Conservation (phyloP, 371 early-diverging fungal genomes). For the Mucor irregularis region DNA sequence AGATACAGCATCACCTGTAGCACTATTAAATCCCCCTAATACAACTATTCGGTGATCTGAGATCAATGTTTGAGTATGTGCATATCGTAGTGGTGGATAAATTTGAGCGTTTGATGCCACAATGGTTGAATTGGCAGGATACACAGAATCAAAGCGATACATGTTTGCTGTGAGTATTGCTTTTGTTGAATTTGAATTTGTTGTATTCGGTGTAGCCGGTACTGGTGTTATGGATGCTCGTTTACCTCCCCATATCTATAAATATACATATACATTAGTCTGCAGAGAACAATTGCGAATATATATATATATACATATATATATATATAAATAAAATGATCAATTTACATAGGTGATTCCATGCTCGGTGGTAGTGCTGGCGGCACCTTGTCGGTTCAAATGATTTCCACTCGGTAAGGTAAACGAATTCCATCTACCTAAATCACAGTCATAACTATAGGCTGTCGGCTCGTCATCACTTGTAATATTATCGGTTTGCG, state of each 20-base stretch:
- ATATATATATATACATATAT: not conserved
- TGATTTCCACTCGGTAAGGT: slow-evolving; percentile 32
- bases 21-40: slow-evolving; percentile 45
- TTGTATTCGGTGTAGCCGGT: not conserved
- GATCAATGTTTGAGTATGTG: slow-evolving; percentile 43
- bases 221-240: slow-evolving; percentile 7
- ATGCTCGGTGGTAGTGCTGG: slow-evolving; percentile 23
- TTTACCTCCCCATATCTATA: slow-evolving; percentile 49
- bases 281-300: no score
- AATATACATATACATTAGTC: not conserved
- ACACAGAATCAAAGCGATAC: slow-evolving; percentile 34
- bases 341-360: slow-evolving; percentile 39
- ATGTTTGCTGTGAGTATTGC: slow-evolving; percentile 20
- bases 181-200: no score
- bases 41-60: slow-evolving; percentile 32
- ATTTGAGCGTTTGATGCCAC: not conserved
- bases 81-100: slow-evolving; percentile 32
- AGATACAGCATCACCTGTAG: slow-evolving; percentile 35
- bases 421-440: slow-evolving; percentile 41
- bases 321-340: not conserved
- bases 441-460: slow-evolving; percentile 35
- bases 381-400: slow-evolving; percentile 40
- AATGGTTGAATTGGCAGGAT: slow-evolving; percentile 30
- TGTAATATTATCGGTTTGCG: slow-evolving; percentile 11
- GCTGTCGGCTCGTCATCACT: slow-evolving; percentile 29